Percentiles rank a stretch among this genome's conserved stretches.
phyloP scores from a whole-genome alignment of 306 rosid species.

The Begonia fuchsioides region DNA sequence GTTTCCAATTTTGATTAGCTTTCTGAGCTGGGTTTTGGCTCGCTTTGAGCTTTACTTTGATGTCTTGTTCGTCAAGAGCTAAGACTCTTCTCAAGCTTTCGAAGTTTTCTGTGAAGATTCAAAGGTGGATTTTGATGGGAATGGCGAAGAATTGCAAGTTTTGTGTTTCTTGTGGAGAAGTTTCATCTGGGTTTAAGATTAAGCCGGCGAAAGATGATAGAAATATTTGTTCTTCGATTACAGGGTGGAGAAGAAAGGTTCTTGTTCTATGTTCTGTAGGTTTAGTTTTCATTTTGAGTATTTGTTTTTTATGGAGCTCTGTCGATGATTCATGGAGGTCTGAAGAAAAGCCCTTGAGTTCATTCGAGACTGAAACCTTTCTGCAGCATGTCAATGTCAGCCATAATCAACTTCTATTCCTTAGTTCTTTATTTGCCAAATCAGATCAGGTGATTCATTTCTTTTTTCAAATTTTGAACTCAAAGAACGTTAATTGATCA shows the following conservation, averaged over 20 bases:
- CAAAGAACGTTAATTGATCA: too few relatives aligned
- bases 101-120: slow-evolving; percentile 15
- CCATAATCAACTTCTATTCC: slow-evolving; percentile 41
- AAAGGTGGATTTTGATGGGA: slow-evolving; percentile 22
- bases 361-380: slow-evolving; percentile 36
- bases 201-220: slow-evolving; percentile 44
- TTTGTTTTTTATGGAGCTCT: slow-evolving; percentile 31
- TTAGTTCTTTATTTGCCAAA: slow-evolving; percentile 38
- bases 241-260: slow-evolving; percentile 26
- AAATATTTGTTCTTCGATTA: slow-evolving; percentile 22
- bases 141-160: slow-evolving; percentile 62
- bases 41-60: slow-evolving; percentile 13
- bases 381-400: slow-evolving; percentile 59
- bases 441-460: slow-evolving; percentile 67
- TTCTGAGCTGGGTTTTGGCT: slow-evolving; percentile 16
- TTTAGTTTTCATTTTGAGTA: slow-evolving; percentile 21
- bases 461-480: too few relatives aligned
- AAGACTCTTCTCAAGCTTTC: slow-evolving; percentile 20
- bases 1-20: slow-evolving; percentile 20
- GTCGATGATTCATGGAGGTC: slow-evolving; percentile 16
- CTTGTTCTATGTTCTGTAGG: slow-evolving; percentile 36
- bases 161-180: slow-evolving; percentile 47
- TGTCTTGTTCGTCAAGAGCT: slow-evolving; percentile 25
- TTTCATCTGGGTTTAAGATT: slow-evolving; percentile 29
- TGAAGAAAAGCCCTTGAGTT: slow-evolving; percentile 21